phyloP scores from a whole-genome alignment of 1,284 basidiomycete genomes.

The Cryptococcus depauperatus region DNA sequence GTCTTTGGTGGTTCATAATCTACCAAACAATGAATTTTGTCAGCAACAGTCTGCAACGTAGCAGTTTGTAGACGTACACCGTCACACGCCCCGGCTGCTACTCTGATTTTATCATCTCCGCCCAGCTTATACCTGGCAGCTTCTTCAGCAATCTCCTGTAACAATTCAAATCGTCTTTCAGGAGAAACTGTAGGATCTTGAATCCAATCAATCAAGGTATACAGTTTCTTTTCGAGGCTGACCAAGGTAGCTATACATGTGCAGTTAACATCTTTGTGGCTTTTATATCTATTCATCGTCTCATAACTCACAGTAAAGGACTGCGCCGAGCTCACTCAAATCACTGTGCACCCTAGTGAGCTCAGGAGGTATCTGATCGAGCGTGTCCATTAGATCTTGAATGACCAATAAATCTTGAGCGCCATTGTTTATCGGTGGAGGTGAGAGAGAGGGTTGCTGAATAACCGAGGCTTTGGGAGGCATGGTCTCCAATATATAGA shows the following conservation, averaged over 20 bases:
- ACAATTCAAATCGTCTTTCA: constrained; percentile 72
- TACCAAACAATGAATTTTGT: constrained; percentile 18
- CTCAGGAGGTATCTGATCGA: constrained; percentile 88
- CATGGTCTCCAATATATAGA: too few relatives aligned
- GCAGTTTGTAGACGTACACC: constrained; percentile 53
- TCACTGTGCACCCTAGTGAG: constrained; percentile 91
- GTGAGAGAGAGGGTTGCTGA: constrained; percentile 35
- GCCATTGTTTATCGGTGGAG: constrained; percentile 51
- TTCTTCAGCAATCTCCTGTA: constrained; percentile 90
- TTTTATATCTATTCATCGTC: constrained; percentile 6
- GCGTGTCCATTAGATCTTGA: constrained; percentile 77
- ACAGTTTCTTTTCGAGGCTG: constrained; percentile 69
- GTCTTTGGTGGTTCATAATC: constrained; percentile 61
- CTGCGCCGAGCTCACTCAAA: constrained; percentile 94
- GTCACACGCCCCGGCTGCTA: constrained; percentile 89
- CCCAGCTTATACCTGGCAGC: constrained; percentile 85
- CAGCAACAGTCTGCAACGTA: too few relatives aligned
- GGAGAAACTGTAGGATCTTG: constrained; percentile 59
- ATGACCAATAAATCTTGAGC: constrained; percentile 47
- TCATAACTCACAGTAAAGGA: constrained; percentile 69
- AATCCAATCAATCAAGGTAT: constrained; percentile 64
- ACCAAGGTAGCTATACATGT: constrained; percentile 56
- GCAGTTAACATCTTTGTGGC: not conserved
- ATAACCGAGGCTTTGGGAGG: not conserved
- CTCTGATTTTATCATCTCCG: constrained; percentile 97